Conservation (phyloP, 2,329 filamentous ascomycete species). For the Cytospora paraplurivora region DNA sequence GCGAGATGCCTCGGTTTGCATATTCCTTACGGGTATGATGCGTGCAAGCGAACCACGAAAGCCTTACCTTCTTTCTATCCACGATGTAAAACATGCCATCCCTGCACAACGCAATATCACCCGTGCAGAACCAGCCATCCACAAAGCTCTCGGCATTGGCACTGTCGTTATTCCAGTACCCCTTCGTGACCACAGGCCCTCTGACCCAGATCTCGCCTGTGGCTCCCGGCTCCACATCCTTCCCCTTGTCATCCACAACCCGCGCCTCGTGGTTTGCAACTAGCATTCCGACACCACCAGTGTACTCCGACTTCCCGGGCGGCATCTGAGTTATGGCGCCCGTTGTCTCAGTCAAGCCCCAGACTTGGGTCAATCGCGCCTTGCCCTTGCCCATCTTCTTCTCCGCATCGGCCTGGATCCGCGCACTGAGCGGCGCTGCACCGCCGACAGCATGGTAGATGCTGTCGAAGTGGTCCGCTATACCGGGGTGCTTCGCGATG, state of each 20-base stretch:
- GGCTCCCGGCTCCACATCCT: slow-evolving; percentile 43
- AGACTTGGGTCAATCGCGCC: slow-evolving; percentile 53
- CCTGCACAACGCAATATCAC: slow-evolving; percentile 75
- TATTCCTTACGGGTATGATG: too few species aligned
- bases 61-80: slow-evolving; percentile 68
- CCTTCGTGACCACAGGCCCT: slow-evolving; percentile 71
- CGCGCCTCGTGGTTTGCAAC: slow-evolving; percentile 42
- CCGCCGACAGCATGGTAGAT: slow-evolving; percentile 53
- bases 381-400: slow-evolving; percentile 48
- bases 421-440: slow-evolving; percentile 58
- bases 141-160: slow-evolving; percentile 64
- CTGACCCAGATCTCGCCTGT: slow-evolving; percentile 67
- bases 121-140: slow-evolving; percentile 73
- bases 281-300: slow-evolving; percentile 49
- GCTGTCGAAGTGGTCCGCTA: slow-evolving; percentile 57
- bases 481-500: slow-evolving; percentile 58
- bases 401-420: slow-evolving; percentile 54
- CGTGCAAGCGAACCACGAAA: background rate
- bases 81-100: slow-evolving; percentile 74
- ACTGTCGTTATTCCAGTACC: slow-evolving; percentile 69
- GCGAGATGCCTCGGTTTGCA: background rate
- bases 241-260: slow-evolving; percentile 44
- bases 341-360: slow-evolving; percentile 61
- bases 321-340: slow-evolving; percentile 51
- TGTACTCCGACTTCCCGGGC: slow-evolving; percentile 43